A percentile compares a stretch with the other conserved stretches of the same genome.
These are phyloP conservation scores for Magnolia changhungtana DNA, from an alignment of 164 flowering plant genomes.

Conservation along the genomic window DNA sequence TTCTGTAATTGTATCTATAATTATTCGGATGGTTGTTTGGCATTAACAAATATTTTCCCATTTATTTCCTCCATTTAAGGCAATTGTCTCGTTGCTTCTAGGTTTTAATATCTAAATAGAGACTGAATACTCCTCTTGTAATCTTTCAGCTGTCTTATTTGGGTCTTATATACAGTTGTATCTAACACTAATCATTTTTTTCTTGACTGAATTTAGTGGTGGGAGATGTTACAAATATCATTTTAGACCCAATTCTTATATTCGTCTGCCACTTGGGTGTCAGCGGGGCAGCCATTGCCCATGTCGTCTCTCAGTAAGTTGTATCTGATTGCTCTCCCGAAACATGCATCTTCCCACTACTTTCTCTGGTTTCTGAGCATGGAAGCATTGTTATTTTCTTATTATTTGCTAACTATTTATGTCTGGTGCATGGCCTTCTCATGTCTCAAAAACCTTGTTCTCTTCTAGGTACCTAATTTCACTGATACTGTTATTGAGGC, in stretches of 20 bases:
- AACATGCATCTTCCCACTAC: background rate
- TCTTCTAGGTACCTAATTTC: conserved; percentile 68
- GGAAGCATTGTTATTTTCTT: background rate
- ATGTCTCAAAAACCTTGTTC: background rate
- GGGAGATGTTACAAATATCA: conserved; percentile 70
- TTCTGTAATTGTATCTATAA: background rate
- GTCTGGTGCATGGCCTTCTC: background rate
- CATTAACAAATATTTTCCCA: background rate
- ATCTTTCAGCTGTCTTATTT: background rate
- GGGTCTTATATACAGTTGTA: background rate
- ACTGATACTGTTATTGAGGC: conserved; percentile 46
- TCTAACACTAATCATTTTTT: background rate
- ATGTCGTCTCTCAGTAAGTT: conserved; percentile 93
- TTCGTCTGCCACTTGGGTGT: conserved; percentile 66
- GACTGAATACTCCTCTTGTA: no score
- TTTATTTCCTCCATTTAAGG: background rate
- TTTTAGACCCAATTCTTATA: conserved; percentile 82
- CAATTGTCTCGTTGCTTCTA: background rate
- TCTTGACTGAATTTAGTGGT: conserved; percentile 39
- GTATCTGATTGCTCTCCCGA: background rate
- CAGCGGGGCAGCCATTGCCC: conserved; percentile 95
- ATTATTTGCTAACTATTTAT: background rate
- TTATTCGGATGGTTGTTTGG: background rate
- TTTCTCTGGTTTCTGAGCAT: background rate
- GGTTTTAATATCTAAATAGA: background rate